These are phyloP conservation scores for Aphanoascus verrucosus DNA, from an alignment of 2,329 filamentous ascomycete species.

Conservation along the genomic window DNA sequence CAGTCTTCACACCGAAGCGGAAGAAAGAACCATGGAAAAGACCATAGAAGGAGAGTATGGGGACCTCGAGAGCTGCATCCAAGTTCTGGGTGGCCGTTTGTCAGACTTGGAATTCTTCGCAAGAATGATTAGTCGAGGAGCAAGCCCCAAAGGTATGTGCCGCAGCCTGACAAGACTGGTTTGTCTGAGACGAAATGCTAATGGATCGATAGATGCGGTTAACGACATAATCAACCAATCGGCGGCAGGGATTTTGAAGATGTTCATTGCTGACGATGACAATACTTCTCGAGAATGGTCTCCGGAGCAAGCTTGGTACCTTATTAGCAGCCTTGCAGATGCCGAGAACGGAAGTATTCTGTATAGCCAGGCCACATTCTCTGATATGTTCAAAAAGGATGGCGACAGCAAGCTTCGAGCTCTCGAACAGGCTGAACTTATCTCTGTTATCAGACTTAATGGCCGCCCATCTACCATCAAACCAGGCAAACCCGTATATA, in stretches of 20 bases:
- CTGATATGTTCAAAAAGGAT: conserved; percentile 60
- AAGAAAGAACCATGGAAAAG: neutral
- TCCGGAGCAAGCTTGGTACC: conserved; percentile 76
- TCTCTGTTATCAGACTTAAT: conserved; percentile 59
- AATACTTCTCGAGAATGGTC: conserved; percentile 59
- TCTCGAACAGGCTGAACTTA: conserved; percentile 75
- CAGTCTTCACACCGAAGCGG: conserved; percentile 28
- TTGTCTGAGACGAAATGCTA: neutral
- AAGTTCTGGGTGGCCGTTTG: conserved; percentile 75
- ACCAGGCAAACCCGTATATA: conserved; percentile 76
- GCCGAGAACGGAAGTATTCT: conserved; percentile 49
- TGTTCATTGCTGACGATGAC: conserved; percentile 62
- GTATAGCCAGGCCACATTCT: conserved; percentile 77
- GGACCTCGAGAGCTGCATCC: conserved; percentile 72
- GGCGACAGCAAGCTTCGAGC: conserved; percentile 68
- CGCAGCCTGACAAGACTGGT: neutral
- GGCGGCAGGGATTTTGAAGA: conserved; percentile 81
- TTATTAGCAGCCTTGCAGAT: conserved; percentile 69
- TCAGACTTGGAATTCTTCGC: conserved; percentile 91
- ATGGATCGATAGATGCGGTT: conserved; percentile 50
- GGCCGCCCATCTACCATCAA: conserved; percentile 69
- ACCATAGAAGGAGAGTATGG: conserved; percentile 39
- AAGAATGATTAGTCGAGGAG: conserved; percentile 77
- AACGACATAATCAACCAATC: conserved; percentile 81
- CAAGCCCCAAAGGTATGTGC: conserved; percentile 53